These are phyloP conservation scores for Ambispora gerdemannii DNA, from an alignment of 192 early-diverging fungal species.

Conservation along the genomic window DNA sequence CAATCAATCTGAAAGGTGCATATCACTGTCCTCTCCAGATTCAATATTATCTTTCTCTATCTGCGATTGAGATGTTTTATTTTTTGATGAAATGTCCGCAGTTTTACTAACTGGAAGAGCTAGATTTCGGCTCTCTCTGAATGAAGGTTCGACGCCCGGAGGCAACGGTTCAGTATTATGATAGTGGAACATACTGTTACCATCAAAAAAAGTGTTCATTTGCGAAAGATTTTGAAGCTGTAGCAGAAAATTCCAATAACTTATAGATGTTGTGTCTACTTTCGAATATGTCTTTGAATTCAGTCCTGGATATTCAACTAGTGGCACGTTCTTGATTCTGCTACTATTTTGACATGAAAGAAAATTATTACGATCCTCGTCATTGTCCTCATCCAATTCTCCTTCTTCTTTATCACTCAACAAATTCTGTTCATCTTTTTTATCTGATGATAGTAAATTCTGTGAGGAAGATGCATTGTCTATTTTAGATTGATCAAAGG, in stretches of 20 bases:
- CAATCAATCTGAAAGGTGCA: background rate
- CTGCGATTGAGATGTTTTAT: background rate
- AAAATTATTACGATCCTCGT: background rate
- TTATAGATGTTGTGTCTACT: too few species aligned
- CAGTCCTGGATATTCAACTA: conserved; percentile 18
- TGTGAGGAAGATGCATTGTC: background rate
- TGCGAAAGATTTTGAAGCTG: background rate
- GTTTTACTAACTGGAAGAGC: too few species aligned
- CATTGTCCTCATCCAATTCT: background rate
- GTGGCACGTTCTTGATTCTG: background rate
- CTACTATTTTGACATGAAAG: background rate
- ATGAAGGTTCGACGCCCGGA: background rate
- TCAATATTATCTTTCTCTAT: background rate
- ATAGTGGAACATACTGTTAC: background rate
- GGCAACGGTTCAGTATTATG: background rate
- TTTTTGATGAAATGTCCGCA: too few species aligned
- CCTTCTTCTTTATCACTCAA: background rate
- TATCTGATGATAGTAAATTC: background rate
- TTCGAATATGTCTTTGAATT: too few species aligned
- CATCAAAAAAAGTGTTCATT: background rate
- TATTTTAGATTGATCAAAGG: too few species aligned
- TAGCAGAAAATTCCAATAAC: too few species aligned
- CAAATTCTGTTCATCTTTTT: background rate
- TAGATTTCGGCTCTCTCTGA: background rate
- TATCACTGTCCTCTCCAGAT: background rate